phyloP scores from a whole-genome alignment of 371 early-diverging fungal genomes.

The Lichtheimia ornata region DNA sequence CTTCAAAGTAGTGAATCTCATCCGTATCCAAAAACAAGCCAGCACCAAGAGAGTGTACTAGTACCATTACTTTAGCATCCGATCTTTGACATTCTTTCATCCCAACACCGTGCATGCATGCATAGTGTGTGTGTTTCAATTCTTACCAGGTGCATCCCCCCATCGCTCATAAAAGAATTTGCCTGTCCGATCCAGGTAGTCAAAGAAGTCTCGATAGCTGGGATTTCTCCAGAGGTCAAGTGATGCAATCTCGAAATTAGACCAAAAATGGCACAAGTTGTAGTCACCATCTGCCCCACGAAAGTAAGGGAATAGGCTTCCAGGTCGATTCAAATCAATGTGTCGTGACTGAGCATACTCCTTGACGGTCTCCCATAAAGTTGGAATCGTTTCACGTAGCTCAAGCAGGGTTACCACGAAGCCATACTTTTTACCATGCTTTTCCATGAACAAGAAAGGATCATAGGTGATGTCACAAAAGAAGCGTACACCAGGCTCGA shows the following conservation, averaged over 20 bases:
- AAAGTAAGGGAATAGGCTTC: slow-evolving; percentile 43
- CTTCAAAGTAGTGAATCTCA: slow-evolving; percentile 92
- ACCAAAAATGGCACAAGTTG: slow-evolving; percentile 89
- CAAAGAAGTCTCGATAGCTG: slow-evolving; percentile 60
- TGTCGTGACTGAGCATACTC: slow-evolving; percentile 51
- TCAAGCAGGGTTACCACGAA: slow-evolving; percentile 76
- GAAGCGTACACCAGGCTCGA: slow-evolving; percentile 85
- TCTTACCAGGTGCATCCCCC: slow-evolving; percentile 70
- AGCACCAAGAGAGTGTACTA: slow-evolving; percentile 89
- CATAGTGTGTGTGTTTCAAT: neutral
- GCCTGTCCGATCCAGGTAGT: slow-evolving; percentile 64
- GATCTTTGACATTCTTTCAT: too few relatives aligned
- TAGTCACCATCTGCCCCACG: slow-evolving; percentile 46
- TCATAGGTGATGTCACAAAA: slow-evolving; percentile 85
- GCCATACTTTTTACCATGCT: slow-evolving; percentile 77
- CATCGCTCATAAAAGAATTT: slow-evolving; percentile 74
- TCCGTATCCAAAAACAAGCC: slow-evolving; percentile 80
- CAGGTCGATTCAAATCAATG: slow-evolving; percentile 39
- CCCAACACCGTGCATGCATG: neutral
- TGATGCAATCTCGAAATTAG: slow-evolving; percentile 90
- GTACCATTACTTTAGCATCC: too few relatives aligned
- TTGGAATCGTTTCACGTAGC: slow-evolving; percentile 72
- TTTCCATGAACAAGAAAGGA: slow-evolving; percentile 78
- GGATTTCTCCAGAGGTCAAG: slow-evolving; percentile 78
- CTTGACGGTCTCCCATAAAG: slow-evolving; percentile 68